phyloP scores from a whole-genome alignment of 352 stramenopile genomes.

The Pythium chondricola region DNA sequence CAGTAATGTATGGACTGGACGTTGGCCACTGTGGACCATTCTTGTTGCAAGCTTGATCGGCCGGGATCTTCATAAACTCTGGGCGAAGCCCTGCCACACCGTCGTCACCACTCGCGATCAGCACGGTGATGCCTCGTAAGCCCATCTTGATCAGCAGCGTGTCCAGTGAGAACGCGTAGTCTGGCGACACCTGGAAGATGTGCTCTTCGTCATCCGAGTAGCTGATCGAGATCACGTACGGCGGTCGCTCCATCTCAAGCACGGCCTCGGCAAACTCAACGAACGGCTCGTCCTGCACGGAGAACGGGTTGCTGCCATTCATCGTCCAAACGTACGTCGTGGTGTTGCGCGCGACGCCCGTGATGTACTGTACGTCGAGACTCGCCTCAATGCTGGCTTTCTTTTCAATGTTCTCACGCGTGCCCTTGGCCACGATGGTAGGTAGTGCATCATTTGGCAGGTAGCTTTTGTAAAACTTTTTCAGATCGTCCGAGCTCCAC shows the following conservation, averaged over 20 bases:
- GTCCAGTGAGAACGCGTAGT: constrained; percentile 80
- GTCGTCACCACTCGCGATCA: constrained; percentile 85
- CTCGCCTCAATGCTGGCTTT: constrained; percentile 66
- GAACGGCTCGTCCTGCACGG: constrained; percentile 76
- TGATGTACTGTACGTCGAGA: constrained; percentile 90
- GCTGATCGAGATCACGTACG: constrained; percentile 84
- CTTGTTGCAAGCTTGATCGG: constrained; percentile 50
- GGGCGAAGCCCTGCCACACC: constrained; percentile 71
- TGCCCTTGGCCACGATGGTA: constrained; percentile 46
- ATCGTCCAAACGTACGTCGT: constrained; percentile 80
- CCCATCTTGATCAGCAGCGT: constrained; percentile 87
- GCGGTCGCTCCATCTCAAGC: constrained; percentile 56
- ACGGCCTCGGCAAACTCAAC: constrained; percentile 73
- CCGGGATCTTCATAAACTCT: constrained; percentile 51
- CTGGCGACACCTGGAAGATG: constrained; percentile 66
- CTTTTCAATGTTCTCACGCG: constrained; percentile 33
- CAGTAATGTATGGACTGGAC: constrained; percentile 86
- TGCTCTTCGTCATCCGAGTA: constrained; percentile 90
- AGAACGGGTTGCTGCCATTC: constrained; percentile 84
- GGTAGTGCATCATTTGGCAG: constrained; percentile 40
- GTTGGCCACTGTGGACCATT: constrained; percentile 71
- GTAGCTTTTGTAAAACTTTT: constrained; percentile 47
- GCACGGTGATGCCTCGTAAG: constrained; percentile 76
- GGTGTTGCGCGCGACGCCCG: constrained; percentile 66
- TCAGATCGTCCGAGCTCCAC: constrained; percentile 49